Evolutionary conservation across 129 eudicot genomes (phyloP).

Genomic region (Escallonia rubra): DNA sequence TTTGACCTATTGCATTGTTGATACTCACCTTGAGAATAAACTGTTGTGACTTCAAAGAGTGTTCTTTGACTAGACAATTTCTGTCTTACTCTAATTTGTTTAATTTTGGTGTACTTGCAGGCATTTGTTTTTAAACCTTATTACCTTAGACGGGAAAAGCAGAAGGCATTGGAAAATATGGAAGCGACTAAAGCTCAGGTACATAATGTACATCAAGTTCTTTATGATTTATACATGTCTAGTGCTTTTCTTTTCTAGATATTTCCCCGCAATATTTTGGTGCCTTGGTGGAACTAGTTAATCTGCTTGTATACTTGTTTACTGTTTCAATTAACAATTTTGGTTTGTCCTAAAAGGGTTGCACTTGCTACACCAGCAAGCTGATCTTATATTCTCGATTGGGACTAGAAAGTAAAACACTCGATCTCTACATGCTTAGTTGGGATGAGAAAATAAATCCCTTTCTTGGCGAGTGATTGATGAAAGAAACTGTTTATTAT

Average conservation of each 20-base stretch:
- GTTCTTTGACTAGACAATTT: neutral
- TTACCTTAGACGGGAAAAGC: slow-evolving; percentile 71
- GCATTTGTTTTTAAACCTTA: slow-evolving; percentile 67
- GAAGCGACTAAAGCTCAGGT: slow-evolving; percentile 79
- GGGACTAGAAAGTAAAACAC: too few species aligned
- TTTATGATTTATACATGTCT: neutral
- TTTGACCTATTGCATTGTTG: neutral
- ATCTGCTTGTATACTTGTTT: neutral
- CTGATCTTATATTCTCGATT: too few species aligned
- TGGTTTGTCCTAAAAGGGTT: too few species aligned
- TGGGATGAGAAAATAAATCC: too few species aligned
- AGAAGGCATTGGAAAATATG: slow-evolving; percentile 62
- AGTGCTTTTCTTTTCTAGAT: neutral
- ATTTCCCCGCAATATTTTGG: neutral
- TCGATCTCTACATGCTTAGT: too few species aligned
- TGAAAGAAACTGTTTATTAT: too few species aligned
- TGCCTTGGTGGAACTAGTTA: neutral
- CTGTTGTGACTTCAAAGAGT: neutral
- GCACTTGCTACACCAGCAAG: too few species aligned
- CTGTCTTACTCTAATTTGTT: neutral
- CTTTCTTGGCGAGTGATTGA: too few species aligned
- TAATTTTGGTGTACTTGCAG: slow-evolving; percentile 39
- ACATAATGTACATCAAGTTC: slow-evolving; percentile 5
- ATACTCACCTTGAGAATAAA: too few species aligned
- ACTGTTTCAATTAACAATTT: too few species aligned